phyloP scores from a whole-genome alignment of 2,329 filamentous ascomycete species.

The Aspergillus tanneri region DNA sequence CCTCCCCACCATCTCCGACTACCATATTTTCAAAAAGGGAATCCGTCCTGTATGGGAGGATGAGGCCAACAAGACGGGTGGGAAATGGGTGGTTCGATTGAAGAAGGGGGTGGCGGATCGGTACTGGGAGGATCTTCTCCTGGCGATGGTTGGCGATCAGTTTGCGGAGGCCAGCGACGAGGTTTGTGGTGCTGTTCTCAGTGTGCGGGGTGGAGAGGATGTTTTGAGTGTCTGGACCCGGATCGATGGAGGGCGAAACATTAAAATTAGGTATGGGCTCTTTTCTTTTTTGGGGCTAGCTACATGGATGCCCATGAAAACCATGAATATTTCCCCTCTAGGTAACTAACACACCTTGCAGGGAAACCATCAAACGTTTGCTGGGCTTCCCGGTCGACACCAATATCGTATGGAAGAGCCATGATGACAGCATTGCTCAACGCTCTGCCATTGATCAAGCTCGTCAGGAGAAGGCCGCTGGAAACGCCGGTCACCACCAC shows the following conservation, averaged over 20 bases:
- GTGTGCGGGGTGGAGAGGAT: constrained; percentile 91
- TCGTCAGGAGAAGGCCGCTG: constrained; percentile 72
- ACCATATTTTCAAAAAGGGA: constrained; percentile 95
- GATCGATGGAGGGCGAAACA: constrained; percentile 86
- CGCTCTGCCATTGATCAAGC: constrained; percentile 86
- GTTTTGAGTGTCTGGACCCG: constrained; percentile 98
- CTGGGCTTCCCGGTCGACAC: constrained; percentile 85
- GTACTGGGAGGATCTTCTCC: constrained; percentile 92
- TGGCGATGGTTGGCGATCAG: constrained; percentile 90
- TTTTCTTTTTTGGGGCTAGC: no score
- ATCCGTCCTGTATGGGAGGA: constrained; percentile 98
- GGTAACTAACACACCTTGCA: constrained; percentile 41
- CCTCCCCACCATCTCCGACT: constrained; percentile 90
- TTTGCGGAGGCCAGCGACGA: constrained; percentile 91
- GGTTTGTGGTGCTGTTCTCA: constrained; percentile 91
- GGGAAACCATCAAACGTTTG: constrained; percentile 90
- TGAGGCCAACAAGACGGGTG: constrained; percentile 90
- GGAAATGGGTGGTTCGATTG: constrained; percentile 94
- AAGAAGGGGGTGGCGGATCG: constrained; percentile 97
- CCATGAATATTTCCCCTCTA: not conserved
- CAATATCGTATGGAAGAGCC: constrained; percentile 90
- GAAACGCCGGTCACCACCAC: constrained; percentile 34
- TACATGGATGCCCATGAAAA: not conserved
- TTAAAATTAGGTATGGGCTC: constrained; percentile 80
- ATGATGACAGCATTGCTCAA: constrained; percentile 93